These are phyloP conservation scores for Leucaena leucocephala DNA, from an alignment of 306 rosid species.

Conservation along the genomic window DNA sequence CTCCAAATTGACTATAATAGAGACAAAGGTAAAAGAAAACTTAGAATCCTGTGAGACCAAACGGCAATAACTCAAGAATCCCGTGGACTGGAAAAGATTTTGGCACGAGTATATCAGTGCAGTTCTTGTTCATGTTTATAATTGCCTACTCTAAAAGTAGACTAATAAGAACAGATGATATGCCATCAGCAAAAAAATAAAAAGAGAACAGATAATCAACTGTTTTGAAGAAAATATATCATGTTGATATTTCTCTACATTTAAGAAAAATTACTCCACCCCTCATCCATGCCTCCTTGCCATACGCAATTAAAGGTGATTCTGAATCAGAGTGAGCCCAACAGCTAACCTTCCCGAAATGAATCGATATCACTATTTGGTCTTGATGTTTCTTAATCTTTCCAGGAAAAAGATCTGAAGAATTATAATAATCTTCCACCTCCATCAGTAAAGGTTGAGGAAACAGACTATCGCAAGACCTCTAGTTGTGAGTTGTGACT, in stretches of 20 bases:
- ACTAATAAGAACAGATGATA: background rate
- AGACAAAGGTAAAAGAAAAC: background rate
- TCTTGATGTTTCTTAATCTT: background rate
- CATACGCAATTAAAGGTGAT: background rate
- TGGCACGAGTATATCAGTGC: background rate
- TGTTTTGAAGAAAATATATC: background rate
- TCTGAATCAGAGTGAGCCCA: background rate
- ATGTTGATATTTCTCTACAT: background rate
- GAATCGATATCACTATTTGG: background rate
- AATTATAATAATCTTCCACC: background rate
- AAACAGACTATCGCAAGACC: background rate
- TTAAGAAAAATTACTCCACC: background rate
- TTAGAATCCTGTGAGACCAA: background rate
- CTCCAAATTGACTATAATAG: background rate
- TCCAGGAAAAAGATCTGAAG: background rate
- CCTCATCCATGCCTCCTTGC: constrained; percentile 11
- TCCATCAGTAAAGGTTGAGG: background rate
- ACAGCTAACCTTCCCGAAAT: background rate
- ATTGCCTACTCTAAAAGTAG: background rate
- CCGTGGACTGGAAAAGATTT: background rate
- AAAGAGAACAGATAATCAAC: background rate
- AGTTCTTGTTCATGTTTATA: background rate
- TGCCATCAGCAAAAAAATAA: background rate
- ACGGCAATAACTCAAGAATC: background rate
- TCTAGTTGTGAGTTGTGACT: constrained; percentile 1